phyloP scores from a whole-genome alignment of 108 stramenopile genomes.

The Conticribra guillardii region DNA sequence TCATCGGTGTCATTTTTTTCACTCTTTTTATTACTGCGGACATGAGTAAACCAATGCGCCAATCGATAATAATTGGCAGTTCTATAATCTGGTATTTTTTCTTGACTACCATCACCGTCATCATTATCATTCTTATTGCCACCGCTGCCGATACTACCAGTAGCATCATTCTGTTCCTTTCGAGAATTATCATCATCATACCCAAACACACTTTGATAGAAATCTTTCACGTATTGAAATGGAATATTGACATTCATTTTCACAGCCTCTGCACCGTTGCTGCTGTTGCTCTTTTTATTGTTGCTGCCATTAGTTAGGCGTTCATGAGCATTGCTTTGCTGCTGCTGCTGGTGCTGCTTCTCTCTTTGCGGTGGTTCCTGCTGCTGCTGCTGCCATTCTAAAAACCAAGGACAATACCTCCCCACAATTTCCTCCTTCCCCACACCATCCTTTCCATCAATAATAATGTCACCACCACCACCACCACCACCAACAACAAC shows the following conservation, averaged over 20 bases:
- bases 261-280: neutral
- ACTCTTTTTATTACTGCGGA: neutral
- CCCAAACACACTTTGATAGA: slow-evolving; percentile 57
- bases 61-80: slow-evolving; percentile 29
- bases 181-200: slow-evolving; percentile 27
- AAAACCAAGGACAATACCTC: slow-evolving; percentile 32
- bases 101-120: slow-evolving; percentile 18
- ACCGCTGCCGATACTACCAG: too few relatives aligned
- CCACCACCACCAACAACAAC: too few relatives aligned
- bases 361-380: too few relatives aligned
- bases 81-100: slow-evolving; percentile 35
- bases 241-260: slow-evolving; percentile 46
- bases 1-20: neutral
- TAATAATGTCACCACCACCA: too few relatives aligned
- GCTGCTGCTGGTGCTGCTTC: neutral
- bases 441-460: neutral
- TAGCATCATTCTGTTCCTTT: too few relatives aligned
- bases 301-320: too few relatives aligned
- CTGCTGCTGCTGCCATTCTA: neutral
- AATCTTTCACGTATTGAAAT: slow-evolving; percentile 53
- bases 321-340: slow-evolving; percentile 23
- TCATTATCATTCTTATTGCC: neutral
- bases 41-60: slow-evolving; percentile 21
- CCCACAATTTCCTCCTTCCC: slow-evolving; percentile 10
- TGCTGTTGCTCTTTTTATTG: neutral